Conservation (phyloP, 805 yeast species). For the Starmerella roubikii region DNA sequence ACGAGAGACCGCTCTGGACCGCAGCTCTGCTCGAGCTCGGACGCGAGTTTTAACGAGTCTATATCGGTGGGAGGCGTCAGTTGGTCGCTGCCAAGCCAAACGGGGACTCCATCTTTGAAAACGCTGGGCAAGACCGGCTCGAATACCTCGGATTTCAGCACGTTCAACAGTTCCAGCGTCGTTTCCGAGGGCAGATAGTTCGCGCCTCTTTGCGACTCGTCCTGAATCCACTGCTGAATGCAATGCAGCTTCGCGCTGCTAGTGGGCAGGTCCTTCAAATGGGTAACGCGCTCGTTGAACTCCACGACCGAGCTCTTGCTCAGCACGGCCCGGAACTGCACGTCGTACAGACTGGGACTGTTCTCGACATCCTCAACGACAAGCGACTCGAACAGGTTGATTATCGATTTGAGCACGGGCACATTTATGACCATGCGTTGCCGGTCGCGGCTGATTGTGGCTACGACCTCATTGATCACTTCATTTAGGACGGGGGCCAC, state of each 20-base stretch:
- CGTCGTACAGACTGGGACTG: slow-evolving; percentile 13
- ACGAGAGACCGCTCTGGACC: slow-evolving; percentile 3
- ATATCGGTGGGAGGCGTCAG: background rate
- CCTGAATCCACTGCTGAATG: slow-evolving; percentile 11
- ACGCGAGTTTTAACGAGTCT: slow-evolving; percentile 11
- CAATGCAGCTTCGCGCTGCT: background rate
- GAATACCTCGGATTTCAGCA: slow-evolving; percentile 7
- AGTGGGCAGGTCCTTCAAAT: background rate
- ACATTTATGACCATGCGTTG: slow-evolving; percentile 9
- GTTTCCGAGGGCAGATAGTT: slow-evolving; percentile 14
- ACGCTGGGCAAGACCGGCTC: slow-evolving; percentile 8
- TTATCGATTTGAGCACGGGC: slow-evolving; percentile 3
- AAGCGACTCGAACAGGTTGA: slow-evolving; percentile 13
- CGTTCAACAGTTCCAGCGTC: slow-evolving; percentile 3
- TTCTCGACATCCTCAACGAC: slow-evolving; percentile 8
- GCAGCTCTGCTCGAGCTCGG: slow-evolving; percentile 8
- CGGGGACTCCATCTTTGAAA: slow-evolving; percentile 8
- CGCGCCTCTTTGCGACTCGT: slow-evolving; percentile 8
- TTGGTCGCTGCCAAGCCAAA: slow-evolving; percentile 9
- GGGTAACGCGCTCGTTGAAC: background rate
- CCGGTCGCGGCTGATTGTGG: slow-evolving; percentile 11
- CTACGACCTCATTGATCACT: slow-evolving; percentile 3
- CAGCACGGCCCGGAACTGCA: slow-evolving; percentile 8
- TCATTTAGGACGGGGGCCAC: slow-evolving; percentile 2
- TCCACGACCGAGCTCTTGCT: background rate